A percentile compares a stretch with the other conserved stretches of the same genome.
Evolutionary conservation across 179 eudicot genomes (phyloP).

Genomic region (Pouteria campechiana): DNA sequence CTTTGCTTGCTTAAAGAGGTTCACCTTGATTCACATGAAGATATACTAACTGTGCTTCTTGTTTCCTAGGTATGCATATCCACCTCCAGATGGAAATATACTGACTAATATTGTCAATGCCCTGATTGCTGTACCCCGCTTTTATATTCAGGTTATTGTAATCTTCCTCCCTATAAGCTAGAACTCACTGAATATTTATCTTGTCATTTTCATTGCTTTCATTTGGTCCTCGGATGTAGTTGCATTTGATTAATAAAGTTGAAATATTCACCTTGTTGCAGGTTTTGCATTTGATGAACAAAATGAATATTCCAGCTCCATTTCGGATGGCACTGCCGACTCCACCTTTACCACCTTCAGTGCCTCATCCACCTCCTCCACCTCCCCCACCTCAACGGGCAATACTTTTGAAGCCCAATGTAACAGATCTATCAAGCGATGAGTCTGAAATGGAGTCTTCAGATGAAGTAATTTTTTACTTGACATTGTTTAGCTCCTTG

Average conservation of each 20-base stretch:
- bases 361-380: conserved; percentile 35
- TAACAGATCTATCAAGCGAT: conserved; percentile 45
- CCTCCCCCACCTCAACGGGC: conserved; percentile 51
- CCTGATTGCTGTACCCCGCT: conserved; percentile 94
- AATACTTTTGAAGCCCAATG: conserved; percentile 23
- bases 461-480: conserved; percentile 50
- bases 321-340: conserved; percentile 90
- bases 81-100: conserved; percentile 92
- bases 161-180: too few relatives aligned
- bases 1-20: too few relatives aligned
- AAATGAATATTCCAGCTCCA: conserved; percentile 98
- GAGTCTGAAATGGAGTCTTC: conserved; percentile 96
- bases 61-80: conserved; percentile 70
- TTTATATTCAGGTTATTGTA: conserved; percentile 76
- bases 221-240: too few relatives aligned
- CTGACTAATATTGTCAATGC: conserved; percentile 88
- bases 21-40: too few relatives aligned
- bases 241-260: too few relatives aligned
- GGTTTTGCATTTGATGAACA: conserved; percentile 97
- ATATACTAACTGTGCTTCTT: too few relatives aligned
- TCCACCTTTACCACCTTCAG: conserved; percentile 79
- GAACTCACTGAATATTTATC: too few relatives aligned
- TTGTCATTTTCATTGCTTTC: too few relatives aligned
- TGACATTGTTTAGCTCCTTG: not conserved
- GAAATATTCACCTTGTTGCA: conserved; percentile 9